Percentiles rank a stretch among this genome's conserved stretches.
Conservation (phyloP, 345 rosid genomes). For the Hirschfeldia incana region DNA sequence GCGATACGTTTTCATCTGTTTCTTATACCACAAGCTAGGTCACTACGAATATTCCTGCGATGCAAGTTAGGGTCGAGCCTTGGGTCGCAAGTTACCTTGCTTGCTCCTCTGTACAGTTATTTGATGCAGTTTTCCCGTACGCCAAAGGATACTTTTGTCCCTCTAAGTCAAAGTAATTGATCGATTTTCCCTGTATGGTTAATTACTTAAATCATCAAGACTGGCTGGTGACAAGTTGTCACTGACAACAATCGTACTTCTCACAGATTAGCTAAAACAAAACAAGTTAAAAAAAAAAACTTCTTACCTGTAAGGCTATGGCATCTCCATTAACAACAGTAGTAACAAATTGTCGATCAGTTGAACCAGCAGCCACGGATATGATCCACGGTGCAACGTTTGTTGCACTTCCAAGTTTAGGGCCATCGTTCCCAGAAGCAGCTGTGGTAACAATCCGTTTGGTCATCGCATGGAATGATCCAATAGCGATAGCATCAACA, state of each 20-base stretch:
- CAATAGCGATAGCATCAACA: slow-evolving; percentile 50
- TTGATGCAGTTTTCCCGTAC: slow-evolving; percentile 24
- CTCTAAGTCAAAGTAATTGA: slow-evolving; percentile 37
- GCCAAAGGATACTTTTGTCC: slow-evolving; percentile 35
- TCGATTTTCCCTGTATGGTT: slow-evolving; percentile 35
- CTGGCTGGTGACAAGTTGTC: too few species aligned
- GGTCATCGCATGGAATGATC: slow-evolving; percentile 57
- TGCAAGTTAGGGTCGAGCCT: background rate
- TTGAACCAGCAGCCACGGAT: slow-evolving; percentile 65
- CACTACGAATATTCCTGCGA: background rate
- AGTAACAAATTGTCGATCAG: slow-evolving; percentile 56
- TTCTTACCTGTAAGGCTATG: slow-evolving; percentile 41
- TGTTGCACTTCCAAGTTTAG: slow-evolving; percentile 32
- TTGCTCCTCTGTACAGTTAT: background rate
- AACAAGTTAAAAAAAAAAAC: background rate
- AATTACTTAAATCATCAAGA: background rate
- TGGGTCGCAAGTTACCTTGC: slow-evolving; percentile 26
- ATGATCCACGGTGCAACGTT: slow-evolving; percentile 66
- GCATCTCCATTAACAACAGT: slow-evolving; percentile 50
- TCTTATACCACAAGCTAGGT: slow-evolving; percentile 34
- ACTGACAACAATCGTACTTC: too few species aligned
- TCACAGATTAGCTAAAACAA: background rate
- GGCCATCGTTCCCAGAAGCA: slow-evolving; percentile 54
- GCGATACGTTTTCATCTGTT: background rate
- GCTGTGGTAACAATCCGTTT: slow-evolving; percentile 62